Evolutionary conservation across 169 alveolate species (phyloP), one percentile per base, ranked within the genome.

Genomic region (Perkinsus olseni): DNA sequence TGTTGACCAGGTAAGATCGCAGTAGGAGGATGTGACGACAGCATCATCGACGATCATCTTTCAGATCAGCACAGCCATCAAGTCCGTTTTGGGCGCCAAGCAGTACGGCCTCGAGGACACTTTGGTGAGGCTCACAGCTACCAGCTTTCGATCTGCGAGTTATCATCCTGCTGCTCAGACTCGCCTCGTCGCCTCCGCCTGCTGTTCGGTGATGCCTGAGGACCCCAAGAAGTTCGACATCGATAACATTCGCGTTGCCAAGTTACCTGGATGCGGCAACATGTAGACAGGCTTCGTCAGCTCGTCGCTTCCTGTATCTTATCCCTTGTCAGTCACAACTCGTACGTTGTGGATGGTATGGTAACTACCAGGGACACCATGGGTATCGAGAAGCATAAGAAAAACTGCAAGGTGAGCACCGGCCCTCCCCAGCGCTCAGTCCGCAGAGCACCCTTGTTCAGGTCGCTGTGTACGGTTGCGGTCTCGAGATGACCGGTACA

Each of bases 221-320:
- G 97, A 97, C 94, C 96, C 96, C n/a, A 96, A 94, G 74, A 96
- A 95, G 38, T 99, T 99, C 94, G 99, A 99, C 96, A 98, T 98
- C 38, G 99, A 99, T 95, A 98, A 98, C 96, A 98, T 99, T 20
- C 98, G 99, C 91, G 99, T 99, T 0, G 98, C 99, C 11, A 98
- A 99, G 97, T 96, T 99, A 74, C 96, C 97, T 45, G 99, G 99
- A 20, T 99, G 99, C 37, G 82, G 82, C 82, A 62, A 62, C 34
- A 62, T 62, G 82, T 62, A 24, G 17, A 24, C 31, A 8, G 82
- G 13, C 8, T 21, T 62, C 37, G 4, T 4, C 31, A 4, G 10
- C 1, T 6, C 82, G 13, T 62, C 82, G 36, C 34, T 24, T 13
- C 17, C 31, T 62, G 21, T 40, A 3, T 6, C 11, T 40, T 3